phyloP scores from a whole-genome alignment of 164 flowering plant genomes.

The Macadamia integrifolia region DNA sequence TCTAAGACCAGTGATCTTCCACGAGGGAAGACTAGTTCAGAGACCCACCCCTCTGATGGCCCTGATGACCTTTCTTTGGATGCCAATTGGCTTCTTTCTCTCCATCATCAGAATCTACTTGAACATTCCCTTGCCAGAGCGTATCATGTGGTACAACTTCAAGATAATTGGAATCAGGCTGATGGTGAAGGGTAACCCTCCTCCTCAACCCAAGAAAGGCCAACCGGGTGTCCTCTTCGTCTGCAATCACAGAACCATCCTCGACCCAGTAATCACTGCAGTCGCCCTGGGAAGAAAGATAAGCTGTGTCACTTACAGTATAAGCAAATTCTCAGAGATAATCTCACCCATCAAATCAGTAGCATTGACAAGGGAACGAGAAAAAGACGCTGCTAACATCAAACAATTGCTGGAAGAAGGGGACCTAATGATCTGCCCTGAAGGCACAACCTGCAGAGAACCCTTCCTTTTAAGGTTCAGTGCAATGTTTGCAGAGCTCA shows the following conservation, averaged over 20 bases:
- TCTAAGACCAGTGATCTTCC: slow-evolving; percentile 61
- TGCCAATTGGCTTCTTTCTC: slow-evolving; percentile 63
- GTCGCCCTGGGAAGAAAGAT: slow-evolving; percentile 64
- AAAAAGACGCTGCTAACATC: slow-evolving; percentile 57
- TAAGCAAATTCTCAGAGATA: slow-evolving; percentile 62
- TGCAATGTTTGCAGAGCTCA: slow-evolving; percentile 76
- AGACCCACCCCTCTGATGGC: slow-evolving; percentile 65
- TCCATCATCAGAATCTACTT: slow-evolving; percentile 53
- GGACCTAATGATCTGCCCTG: slow-evolving; percentile 77
- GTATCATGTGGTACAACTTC: slow-evolving; percentile 42
- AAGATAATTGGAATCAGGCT: slow-evolving; percentile 57
- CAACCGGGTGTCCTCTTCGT: slow-evolving; percentile 43
- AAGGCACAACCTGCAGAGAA: slow-evolving; percentile 82
- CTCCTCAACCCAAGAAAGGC: slow-evolving; percentile 61
- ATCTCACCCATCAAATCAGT: slow-evolving; percentile 77
- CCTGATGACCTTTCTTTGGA: slow-evolving; percentile 63
- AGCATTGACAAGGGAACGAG: slow-evolving; percentile 63
- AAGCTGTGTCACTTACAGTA: slow-evolving; percentile 78
- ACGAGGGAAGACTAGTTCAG: slow-evolving; percentile 78
- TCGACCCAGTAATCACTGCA: slow-evolving; percentile 68
- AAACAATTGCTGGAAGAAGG: slow-evolving; percentile 61
- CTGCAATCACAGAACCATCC: slow-evolving; percentile 45
- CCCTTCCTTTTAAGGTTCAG: slow-evolving; percentile 72
- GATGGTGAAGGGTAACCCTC: slow-evolving; percentile 61
- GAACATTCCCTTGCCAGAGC: slow-evolving; percentile 58